Evolutionary conservation across 208 protist genomes (phyloP).

Genomic region (Trichomonas tenax): DNA sequence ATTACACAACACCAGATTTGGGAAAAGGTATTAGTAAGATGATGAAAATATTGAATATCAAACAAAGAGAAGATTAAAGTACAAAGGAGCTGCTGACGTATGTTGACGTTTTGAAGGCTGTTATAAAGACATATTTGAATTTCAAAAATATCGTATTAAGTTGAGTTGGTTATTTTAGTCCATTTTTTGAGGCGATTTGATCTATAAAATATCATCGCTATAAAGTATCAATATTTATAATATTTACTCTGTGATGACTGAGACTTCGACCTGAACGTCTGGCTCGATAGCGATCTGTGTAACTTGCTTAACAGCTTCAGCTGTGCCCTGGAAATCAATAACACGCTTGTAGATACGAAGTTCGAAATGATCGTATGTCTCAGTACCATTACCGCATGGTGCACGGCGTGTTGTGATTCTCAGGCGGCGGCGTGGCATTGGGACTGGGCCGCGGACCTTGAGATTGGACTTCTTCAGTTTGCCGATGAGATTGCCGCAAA

Average conservation of each 20-base stretch:
- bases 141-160: too few species aligned
- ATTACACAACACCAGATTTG: too few species aligned
- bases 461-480: neutral
- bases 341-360: conserved; percentile 7
- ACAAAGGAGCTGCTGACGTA: too few species aligned
- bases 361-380: conserved; percentile 22
- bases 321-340: neutral
- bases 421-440: neutral
- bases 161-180: too few species aligned
- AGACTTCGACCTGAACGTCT: neutral
- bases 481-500: neutral
- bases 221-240: too few species aligned
- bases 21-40: too few species aligned
- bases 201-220: too few species aligned
- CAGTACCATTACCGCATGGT: conserved; percentile 21
- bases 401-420: conserved; percentile 19
- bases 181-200: too few species aligned
- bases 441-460: neutral
- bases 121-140: too few species aligned
- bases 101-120: too few species aligned
- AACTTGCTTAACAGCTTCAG: conserved; percentile 7
- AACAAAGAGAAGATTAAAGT: too few species aligned
- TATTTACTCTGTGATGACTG: conserved; percentile 7
- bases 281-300: conserved; percentile 2
- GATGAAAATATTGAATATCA: too few species aligned